Percentiles rank a stretch among this genome's conserved stretches.
Evolutionary conservation across 2,329 filamentous ascomycete species (phyloP).

Genomic region (Trichoderma sp.): DNA sequence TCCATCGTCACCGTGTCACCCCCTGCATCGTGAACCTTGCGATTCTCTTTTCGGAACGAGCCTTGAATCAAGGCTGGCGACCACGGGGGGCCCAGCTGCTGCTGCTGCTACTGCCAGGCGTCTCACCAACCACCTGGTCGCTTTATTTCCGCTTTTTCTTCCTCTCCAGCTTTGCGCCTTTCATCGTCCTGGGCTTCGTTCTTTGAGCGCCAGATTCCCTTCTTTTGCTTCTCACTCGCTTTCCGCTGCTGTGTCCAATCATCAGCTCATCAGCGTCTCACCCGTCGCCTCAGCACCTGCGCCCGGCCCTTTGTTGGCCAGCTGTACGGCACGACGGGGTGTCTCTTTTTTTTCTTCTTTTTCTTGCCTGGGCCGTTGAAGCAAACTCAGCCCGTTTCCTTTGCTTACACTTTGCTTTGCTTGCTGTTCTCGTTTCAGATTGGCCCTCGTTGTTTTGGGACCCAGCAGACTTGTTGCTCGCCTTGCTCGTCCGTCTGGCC

Average conservation of each 20-base stretch:
- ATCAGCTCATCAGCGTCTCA: conserved; percentile 14
- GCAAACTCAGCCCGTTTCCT: conserved; percentile 9
- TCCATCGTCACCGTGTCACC: conserved; percentile 12
- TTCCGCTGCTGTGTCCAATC: background rate
- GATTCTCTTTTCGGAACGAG: conserved; percentile 3
- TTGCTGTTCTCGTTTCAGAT: conserved; percentile 9
- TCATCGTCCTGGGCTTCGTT: background rate
- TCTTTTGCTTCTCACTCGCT: conserved; percentile 6
- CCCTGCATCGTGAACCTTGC: conserved; percentile 20
- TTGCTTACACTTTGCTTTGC: conserved; percentile 4
- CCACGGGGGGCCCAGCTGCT: background rate
- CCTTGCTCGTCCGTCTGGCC: background rate
- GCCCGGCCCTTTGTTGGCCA: conserved; percentile 3
- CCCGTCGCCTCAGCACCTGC: conserved; percentile 15
- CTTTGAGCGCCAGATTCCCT: conserved; percentile 1
- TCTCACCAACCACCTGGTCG: conserved; percentile 8
- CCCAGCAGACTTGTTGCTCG: conserved; percentile 1
- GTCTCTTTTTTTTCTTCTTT: background rate
- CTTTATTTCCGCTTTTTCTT: background rate
- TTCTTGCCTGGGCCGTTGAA: background rate
- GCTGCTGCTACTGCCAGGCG: background rate
- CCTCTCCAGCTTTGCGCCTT: background rate
- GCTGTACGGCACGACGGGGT: background rate
- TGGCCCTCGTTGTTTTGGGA: conserved; percentile 23
- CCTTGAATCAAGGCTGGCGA: conserved; percentile 11